Conservation (phyloP, 257 asterid genomes). For the Solanum piurae region DNA sequence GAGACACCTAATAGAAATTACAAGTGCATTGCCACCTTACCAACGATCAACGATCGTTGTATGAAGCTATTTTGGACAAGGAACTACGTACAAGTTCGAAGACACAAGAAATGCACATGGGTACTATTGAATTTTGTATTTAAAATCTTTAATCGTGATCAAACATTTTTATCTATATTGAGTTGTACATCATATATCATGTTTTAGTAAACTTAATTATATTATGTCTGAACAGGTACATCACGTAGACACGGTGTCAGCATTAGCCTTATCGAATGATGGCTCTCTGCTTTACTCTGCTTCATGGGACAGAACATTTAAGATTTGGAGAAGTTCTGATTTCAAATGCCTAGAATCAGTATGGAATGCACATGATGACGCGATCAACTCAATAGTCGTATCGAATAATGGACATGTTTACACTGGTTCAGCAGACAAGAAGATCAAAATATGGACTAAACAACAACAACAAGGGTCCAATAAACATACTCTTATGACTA, state of each 20-base stretch:
- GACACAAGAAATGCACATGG: constrained; percentile 64
- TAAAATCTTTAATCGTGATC: not conserved
- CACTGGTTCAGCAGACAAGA: constrained; percentile 73
- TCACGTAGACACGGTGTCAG: constrained; percentile 63
- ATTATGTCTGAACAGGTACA: constrained; percentile 6
- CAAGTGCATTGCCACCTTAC: constrained; percentile 50
- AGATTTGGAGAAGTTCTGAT: constrained; percentile 49
- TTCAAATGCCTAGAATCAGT: constrained; percentile 64
- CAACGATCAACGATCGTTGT: constrained; percentile 52
- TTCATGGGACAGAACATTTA: constrained; percentile 73
- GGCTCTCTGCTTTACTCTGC: constrained; percentile 53
- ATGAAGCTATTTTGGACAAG: constrained; percentile 29
- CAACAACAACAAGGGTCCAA: not conserved
- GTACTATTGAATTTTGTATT: not conserved
- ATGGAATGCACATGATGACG: constrained; percentile 63
- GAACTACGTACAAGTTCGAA: constrained; percentile 37
- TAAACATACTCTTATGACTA: constrained; percentile 23
- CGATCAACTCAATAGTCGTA: constrained; percentile 45
- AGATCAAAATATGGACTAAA: constrained; percentile 52
- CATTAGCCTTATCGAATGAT: constrained; percentile 45
- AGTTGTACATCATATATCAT: not conserved
- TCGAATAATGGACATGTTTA: constrained; percentile 30
- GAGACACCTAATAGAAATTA: constrained; percentile 12
- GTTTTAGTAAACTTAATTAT: not conserved
- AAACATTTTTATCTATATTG: not conserved